Conservation (phyloP, 1,139 yeast genomes). For the Taphrina communis region DNA sequence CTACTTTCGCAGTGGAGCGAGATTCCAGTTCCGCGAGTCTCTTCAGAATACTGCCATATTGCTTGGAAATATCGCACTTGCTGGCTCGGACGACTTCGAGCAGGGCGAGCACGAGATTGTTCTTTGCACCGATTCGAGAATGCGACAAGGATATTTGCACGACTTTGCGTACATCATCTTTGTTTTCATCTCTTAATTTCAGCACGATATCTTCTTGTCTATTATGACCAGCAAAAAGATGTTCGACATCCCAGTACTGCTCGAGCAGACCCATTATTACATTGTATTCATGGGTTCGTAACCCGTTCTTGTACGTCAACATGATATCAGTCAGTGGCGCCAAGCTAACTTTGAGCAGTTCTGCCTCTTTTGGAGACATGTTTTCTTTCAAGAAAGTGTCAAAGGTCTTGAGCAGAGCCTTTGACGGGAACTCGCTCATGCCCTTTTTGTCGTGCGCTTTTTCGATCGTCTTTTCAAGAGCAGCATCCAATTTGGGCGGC, state of each 20-base stretch:
- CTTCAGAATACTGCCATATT: constrained; percentile 73
- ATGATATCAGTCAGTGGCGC: constrained; percentile 79
- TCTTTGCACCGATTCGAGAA: constrained; percentile 90
- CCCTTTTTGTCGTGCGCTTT: constrained; percentile 60
- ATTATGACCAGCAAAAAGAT: constrained; percentile 71
- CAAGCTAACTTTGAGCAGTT: constrained; percentile 62
- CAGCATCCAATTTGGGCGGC: constrained; percentile 74
- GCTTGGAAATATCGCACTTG: constrained; percentile 69
- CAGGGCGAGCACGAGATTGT: constrained; percentile 84
- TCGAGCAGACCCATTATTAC: constrained; percentile 72
- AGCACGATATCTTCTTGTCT: constrained; percentile 83
- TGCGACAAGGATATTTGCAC: constrained; percentile 80
- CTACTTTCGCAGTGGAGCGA: constrained; percentile 88
- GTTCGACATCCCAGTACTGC: constrained; percentile 78
- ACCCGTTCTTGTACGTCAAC: constrained; percentile 71
- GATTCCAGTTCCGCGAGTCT: constrained; percentile 84
- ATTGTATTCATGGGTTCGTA: constrained; percentile 79
- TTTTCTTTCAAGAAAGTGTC: constrained; percentile 58
- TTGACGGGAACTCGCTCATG: constrained; percentile 86
- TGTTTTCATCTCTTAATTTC: constrained; percentile 83
- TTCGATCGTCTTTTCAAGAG: constrained; percentile 68
- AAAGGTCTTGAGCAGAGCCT: constrained; percentile 69
- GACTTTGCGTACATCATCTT: constrained; percentile 75
- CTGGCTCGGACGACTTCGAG: constrained; percentile 58
- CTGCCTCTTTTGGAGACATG: constrained; percentile 57